A percentile compares a stretch with the other conserved stretches of the same genome.
These are phyloP conservation scores for Atkinsonella hypoxylon DNA, from an alignment of 2,329 filamentous ascomycete genomes.

Conservation along the genomic window DNA sequence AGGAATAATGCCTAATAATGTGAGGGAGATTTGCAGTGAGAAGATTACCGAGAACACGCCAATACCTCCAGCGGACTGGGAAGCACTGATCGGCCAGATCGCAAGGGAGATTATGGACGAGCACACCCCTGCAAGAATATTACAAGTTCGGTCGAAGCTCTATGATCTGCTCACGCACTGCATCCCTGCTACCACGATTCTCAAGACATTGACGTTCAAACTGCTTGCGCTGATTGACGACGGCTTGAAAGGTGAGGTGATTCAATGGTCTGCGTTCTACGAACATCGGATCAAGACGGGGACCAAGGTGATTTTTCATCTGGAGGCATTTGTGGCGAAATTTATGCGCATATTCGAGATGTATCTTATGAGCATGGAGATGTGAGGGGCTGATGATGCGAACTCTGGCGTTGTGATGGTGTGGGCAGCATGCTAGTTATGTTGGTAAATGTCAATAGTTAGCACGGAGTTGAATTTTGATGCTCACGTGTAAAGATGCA, in stretches of 20 bases:
- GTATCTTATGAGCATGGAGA: slow-evolving; percentile 78
- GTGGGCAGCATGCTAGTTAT: not conserved
- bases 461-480: not conserved
- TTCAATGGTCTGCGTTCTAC: slow-evolving; percentile 94
- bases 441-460: no score
- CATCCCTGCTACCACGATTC: slow-evolving; percentile 85
- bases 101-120: slow-evolving; percentile 91
- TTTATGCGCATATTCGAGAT: slow-evolving; percentile 96
- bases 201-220: slow-evolving; percentile 93
- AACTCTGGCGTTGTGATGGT: not conserved
- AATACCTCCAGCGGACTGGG: slow-evolving; percentile 95
- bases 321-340: slow-evolving; percentile 97
- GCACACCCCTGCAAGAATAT: slow-evolving; percentile 76
- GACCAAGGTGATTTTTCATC: slow-evolving; percentile 92
- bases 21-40: slow-evolving; percentile 45
- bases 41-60: slow-evolving; percentile 77
- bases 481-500: not conserved
- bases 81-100: slow-evolving; percentile 77
- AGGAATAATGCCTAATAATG: slow-evolving; percentile 16
- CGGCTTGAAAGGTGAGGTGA: slow-evolving; percentile 77
- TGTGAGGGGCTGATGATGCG: slow-evolving; percentile 22
- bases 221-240: slow-evolving; percentile 81
- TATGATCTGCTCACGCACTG: slow-evolving; percentile 96
- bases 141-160: slow-evolving; percentile 84
- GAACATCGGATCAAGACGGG: slow-evolving; percentile 90